phyloP scores from a whole-genome alignment of 1,284 basidiomycete species.

The Moesziomyces sp. region DNA sequence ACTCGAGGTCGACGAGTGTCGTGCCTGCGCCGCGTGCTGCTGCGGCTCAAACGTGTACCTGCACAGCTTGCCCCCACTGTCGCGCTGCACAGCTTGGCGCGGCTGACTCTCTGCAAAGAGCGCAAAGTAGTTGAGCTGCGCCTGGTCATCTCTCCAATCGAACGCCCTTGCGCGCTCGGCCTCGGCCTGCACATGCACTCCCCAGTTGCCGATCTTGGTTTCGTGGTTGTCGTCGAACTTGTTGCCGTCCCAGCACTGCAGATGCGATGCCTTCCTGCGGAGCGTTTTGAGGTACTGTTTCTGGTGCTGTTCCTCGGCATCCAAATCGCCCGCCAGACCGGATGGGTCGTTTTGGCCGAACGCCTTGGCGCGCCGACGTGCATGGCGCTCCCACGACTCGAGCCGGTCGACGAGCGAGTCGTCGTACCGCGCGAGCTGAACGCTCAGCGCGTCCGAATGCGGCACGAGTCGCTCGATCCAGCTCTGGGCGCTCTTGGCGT shows the following conservation, averaged over 20 bases:
- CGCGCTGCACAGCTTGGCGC: constrained; percentile 2
- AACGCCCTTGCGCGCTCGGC: constrained; percentile 54
- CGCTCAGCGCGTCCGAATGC: constrained; percentile 45
- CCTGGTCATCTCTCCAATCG: constrained; percentile 50
- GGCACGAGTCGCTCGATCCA: constrained; percentile 29
- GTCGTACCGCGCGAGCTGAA: constrained; percentile 52
- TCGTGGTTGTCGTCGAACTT: constrained; percentile 32
- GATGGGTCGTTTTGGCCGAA: constrained; percentile 53
- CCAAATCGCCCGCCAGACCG: constrained; percentile 33
- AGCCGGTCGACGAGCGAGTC: constrained; percentile 46
- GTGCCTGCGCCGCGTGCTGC: constrained; percentile 11
- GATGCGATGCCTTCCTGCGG: constrained; percentile 22
- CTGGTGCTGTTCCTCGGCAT: constrained; percentile 30
- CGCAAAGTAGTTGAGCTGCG: constrained; percentile 39
- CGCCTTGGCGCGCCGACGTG: constrained; percentile 43
- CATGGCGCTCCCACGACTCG: constrained; percentile 53
- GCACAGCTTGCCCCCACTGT: constrained; percentile 11
- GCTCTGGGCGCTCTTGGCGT: constrained; percentile 1
- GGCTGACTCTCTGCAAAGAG: constrained; percentile 15
- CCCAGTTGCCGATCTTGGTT: constrained; percentile 52
- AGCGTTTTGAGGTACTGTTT: constrained; percentile 39
- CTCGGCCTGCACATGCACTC: constrained; percentile 49
- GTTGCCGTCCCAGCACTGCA: constrained; percentile 41
- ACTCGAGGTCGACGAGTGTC: constrained; percentile 26
- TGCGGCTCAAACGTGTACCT: constrained; percentile 38